Percentiles rank a stretch among this genome's conserved stretches.
These are phyloP conservation scores for Rhodotorula sp. DNA, from an alignment of 1,284 basidiomycete species.

Conservation along the genomic window DNA sequence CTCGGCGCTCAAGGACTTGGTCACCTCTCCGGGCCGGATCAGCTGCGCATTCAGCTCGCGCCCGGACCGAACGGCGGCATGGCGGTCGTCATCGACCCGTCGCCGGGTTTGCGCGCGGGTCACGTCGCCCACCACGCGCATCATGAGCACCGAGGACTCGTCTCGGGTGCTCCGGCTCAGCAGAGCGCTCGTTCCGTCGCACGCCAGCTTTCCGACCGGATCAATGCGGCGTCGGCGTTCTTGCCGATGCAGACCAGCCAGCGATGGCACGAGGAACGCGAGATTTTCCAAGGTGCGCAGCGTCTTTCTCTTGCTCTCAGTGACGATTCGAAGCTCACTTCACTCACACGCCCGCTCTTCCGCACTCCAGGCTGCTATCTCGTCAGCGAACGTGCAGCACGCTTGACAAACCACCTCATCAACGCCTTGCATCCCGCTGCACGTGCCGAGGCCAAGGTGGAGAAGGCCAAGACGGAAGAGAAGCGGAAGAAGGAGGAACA, in stretches of 20 bases:
- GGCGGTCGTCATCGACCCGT: constrained; percentile 39
- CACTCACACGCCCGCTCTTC: background rate
- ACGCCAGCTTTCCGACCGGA: constrained; percentile 37
- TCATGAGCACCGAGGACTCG: background rate
- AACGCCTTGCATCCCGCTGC: constrained; percentile 80
- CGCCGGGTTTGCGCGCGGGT: constrained; percentile 17
- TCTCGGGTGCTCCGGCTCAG: background rate
- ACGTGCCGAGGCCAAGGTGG: constrained; percentile 56
- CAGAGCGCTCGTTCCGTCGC: constrained; percentile 18
- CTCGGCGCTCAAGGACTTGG: constrained; percentile 38
- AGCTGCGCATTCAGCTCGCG: constrained; percentile 36
- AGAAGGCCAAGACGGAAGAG: constrained; percentile 49
- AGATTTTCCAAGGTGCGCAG: constrained; percentile 72
- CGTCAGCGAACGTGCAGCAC: constrained; percentile 64
- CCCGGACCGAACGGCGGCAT: constrained; percentile 38
- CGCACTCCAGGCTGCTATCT: constrained; percentile 20
- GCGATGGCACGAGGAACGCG: constrained; percentile 86
- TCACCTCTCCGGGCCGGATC: constrained; percentile 38
- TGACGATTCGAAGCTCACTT: background rate
- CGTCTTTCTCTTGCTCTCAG: background rate
- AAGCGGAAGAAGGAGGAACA: constrained; percentile 35
- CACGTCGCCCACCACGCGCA: background rate
- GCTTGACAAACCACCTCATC: constrained; percentile 69
- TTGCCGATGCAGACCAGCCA: constrained; percentile 74
- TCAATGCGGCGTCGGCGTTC: constrained; percentile 49